Percentiles rank a stretch among this genome's conserved stretches.
These are phyloP conservation scores for Aleurites moluccanus DNA, from an alignment of 441 rosid species.

Conservation along the genomic window DNA sequence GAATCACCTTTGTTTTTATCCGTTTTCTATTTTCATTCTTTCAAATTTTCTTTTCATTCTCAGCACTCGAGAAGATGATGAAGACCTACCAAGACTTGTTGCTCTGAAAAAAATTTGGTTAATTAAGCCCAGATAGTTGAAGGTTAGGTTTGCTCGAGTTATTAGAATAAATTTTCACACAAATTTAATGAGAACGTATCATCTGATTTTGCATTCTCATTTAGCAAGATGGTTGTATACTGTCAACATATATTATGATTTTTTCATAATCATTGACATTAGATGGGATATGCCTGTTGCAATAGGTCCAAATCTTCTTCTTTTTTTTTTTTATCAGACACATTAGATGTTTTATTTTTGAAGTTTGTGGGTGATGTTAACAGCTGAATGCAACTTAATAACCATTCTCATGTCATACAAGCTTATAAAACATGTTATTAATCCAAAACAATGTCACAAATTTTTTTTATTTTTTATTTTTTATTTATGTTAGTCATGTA, in stretches of 20 bases:
- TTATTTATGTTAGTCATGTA: not conserved
- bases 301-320: too few species aligned
- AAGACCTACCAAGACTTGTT: not conserved
- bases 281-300: not conserved
- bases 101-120: not conserved
- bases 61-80: not conserved
- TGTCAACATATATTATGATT: not conserved
- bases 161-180: not conserved
- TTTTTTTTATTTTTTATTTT: too few species aligned
- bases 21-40: too few species aligned
- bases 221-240: not conserved
- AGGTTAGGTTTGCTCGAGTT: not conserved
- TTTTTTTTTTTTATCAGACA: not conserved
- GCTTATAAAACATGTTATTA: not conserved
- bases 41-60: not conserved
- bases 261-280: not conserved
- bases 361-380: not conserved
- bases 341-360: not conserved
- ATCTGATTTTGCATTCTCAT: not conserved
- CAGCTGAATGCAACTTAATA: too few species aligned
- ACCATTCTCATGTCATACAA: too few species aligned
- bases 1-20: not conserved
- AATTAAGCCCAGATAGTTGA: not conserved
- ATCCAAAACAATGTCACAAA: not conserved
- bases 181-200: not conserved